Conservation (phyloP, 768 basidiomycete species). For the Pisolithus orientalis region DNA sequence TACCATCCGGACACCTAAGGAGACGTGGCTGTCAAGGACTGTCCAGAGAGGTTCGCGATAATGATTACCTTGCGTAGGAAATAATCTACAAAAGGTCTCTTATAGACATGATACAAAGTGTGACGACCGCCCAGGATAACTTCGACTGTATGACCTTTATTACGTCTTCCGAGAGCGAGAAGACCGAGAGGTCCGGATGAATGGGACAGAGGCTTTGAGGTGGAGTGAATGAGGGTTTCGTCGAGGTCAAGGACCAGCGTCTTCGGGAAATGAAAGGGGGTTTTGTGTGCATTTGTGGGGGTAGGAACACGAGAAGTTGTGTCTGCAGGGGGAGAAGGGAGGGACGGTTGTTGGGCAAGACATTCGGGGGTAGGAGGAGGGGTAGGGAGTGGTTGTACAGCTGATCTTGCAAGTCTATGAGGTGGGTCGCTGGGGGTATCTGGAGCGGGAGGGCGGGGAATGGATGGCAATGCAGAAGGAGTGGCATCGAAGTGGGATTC, state of each 20-base stretch:
- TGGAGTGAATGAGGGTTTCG: constrained; percentile 97
- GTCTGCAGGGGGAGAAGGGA: constrained; percentile 4
- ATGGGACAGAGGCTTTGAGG: constrained; percentile 65
- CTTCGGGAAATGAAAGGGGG: constrained; percentile 80
- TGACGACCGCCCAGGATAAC: constrained; percentile 84
- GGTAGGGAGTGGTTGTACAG: constrained; percentile 15
- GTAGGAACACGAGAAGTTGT: constrained; percentile 39
- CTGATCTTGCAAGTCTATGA: constrained; percentile 8
- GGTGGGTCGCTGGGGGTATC: constrained; percentile 9
- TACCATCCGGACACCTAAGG: constrained; percentile 96
- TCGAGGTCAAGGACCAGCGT: constrained; percentile 96
- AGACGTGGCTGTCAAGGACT: neutral
- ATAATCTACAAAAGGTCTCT: constrained; percentile 95
- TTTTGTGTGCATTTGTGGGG: constrained; percentile 45
- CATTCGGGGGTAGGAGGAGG: constrained; percentile 6
- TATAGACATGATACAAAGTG: constrained; percentile 96
- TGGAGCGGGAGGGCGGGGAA: constrained; percentile 20
- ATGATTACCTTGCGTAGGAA: constrained; percentile 78
- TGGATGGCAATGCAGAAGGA: constrained; percentile 13
- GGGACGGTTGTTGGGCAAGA: constrained; percentile 5
- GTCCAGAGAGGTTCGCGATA: neutral
- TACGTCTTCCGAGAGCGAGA: constrained; percentile 52
- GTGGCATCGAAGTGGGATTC: constrained; percentile 14
- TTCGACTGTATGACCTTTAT: constrained; percentile 84
- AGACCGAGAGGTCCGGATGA: constrained; percentile 49